Evolutionary conservation across 768 basidiomycete species (phyloP), one percentile per base, ranked within the genome.

Genomic region (Russula compacta): DNA sequence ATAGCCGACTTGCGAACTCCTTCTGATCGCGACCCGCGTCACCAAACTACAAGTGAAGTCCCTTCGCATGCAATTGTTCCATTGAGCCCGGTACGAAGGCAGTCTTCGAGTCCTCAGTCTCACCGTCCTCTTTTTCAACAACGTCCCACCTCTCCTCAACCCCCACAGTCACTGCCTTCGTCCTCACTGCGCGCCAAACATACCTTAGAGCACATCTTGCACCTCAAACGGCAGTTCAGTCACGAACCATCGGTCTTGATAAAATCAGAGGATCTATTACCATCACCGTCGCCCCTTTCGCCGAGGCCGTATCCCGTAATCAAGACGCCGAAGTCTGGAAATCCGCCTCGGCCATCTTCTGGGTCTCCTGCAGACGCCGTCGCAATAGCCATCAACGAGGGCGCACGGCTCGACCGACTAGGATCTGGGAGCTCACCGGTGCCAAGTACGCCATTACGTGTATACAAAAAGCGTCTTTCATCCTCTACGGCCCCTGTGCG

Each of bases 361-460:
- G 56, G 21, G 15, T 58, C 61, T 35, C 42, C 33, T 47, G 61
- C 61, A n/a, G 61, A 62, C 12, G 51, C 36, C 14, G 61, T 62
- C 12, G 61, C 61, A 3, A 56, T 56, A 24, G 61, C 56, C 35
- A 48, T 62, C 24, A 62, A 62, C 3, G 32, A 62, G n/a, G 40
- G 51, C 17, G 1, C 61, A 52, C 56, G 43, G 3, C 50, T 61
- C 36, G 43, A 52, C n/a, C 36, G 44, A 52, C 38, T 4, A n/a
- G 4, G 6, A 15, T 5, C 43, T 1, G 17, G 32, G 2, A 47
- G 9, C 3, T 19, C 44, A 1, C 21, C 56, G 14, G 6, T 19
- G 6, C 42, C 44, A 21, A 44, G 49, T 15, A 62, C 51, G 44
- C 56, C 56, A 19, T 53, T 61, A 49, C 60, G 60, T 21, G 24